phyloP scores from a whole-genome alignment of 2,329 filamentous ascomycete species.

The Aspergillus proliferans region DNA sequence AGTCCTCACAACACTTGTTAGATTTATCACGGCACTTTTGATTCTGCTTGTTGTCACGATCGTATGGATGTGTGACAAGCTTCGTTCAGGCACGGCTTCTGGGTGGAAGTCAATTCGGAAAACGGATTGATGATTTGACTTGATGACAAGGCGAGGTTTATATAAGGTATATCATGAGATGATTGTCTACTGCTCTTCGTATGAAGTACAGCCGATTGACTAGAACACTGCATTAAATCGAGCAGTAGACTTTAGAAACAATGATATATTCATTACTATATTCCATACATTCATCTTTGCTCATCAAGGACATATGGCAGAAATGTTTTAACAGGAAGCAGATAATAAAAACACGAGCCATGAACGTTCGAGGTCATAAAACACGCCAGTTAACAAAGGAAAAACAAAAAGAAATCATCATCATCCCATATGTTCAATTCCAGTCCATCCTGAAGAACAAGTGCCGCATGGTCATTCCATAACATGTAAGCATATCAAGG shows the following conservation, averaged over 20 bases:
- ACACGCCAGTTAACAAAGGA: neutral
- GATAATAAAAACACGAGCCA: neutral
- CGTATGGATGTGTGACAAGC: neutral
- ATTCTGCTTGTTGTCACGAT: neutral
- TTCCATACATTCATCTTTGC: neutral
- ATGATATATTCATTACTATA: neutral
- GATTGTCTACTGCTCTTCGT: too few species aligned
- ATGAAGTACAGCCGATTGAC: neutral
- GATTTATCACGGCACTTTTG: neutral
- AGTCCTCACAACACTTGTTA: neutral
- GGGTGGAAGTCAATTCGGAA: neutral
- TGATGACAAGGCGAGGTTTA: too few species aligned
- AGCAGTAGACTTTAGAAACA: too few species aligned
- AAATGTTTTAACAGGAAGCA: neutral
- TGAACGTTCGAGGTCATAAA: neutral
- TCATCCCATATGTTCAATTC: neutral
- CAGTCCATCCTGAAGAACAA: neutral
- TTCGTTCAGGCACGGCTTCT: neutral
- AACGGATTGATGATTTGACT: neutral
- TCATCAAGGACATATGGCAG: neutral
- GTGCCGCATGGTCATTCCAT: neutral
- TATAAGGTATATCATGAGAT: too few species aligned
- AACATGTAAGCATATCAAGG: neutral
- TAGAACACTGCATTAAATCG: neutral
- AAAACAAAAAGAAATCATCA: neutral